A percentile compares a stretch with the other conserved stretches of the same genome.
Evolutionary conservation across 768 basidiomycete species (phyloP).

Genomic region (Russula olivacea): DNA sequence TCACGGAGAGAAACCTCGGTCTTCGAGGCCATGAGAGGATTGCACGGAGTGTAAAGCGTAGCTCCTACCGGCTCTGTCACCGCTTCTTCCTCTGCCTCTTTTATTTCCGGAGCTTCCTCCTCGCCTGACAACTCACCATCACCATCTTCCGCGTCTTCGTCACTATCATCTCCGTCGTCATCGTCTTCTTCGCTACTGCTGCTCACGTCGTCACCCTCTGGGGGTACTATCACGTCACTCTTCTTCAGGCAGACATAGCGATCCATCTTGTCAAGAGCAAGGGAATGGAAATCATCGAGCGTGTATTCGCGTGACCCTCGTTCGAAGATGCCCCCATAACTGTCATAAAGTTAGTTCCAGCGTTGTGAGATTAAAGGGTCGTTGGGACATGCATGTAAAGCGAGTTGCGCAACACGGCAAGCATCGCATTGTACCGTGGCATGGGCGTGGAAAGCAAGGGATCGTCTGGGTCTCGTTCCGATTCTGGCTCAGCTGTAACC

Average conservation of each 20-base stretch:
- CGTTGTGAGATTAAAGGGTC: neutral
- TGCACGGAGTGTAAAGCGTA: neutral
- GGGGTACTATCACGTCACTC: slow-evolving; percentile 54
- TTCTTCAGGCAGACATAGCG: slow-evolving; percentile 66
- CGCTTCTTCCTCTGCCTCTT: slow-evolving; percentile 28
- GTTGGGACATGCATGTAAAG: slow-evolving; percentile 67
- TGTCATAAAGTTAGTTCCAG: slow-evolving; percentile 29
- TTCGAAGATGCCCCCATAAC: slow-evolving; percentile 89
- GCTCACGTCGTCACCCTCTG: slow-evolving; percentile 57
- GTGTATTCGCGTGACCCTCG: slow-evolving; percentile 79
- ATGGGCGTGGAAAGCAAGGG: slow-evolving; percentile 58
- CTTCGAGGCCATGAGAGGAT: slow-evolving; percentile 19
- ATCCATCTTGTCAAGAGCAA: slow-evolving; percentile 83
- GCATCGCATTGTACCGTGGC: slow-evolving; percentile 82
- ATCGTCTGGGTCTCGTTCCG: slow-evolving; percentile 54
- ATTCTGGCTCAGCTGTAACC: slow-evolving; percentile 38
- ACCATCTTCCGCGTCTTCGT: slow-evolving; percentile 33
- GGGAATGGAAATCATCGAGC: slow-evolving; percentile 77
- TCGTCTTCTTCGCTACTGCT: slow-evolving; percentile 57
- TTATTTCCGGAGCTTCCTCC: slow-evolving; percentile 28
- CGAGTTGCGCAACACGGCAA: slow-evolving; percentile 76
- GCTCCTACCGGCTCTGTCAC: slow-evolving; percentile 25
- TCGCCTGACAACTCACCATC: slow-evolving; percentile 31
- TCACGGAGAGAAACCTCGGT: slow-evolving; percentile 35
- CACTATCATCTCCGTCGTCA: slow-evolving; percentile 47